Evolutionary conservation across 164 flowering plant species (phyloP).

Genomic region (Platanus orientalis): DNA sequence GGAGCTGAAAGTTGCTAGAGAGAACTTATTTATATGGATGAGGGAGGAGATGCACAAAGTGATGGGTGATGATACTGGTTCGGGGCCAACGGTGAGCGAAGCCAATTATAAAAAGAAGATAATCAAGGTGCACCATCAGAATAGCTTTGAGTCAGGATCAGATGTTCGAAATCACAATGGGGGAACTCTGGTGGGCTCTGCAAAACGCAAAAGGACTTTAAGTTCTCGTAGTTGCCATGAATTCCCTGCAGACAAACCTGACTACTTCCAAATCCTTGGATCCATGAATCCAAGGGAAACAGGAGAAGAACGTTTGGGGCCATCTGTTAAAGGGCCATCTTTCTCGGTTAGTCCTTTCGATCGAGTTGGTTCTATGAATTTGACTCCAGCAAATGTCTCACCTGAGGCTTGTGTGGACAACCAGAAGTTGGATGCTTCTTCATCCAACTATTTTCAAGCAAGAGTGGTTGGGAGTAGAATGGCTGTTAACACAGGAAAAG

Average conservation of each 20-base stretch:
- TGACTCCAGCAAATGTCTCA: conserved; percentile 26
- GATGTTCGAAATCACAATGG: conserved; percentile 15
- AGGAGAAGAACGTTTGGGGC: conserved; percentile 8
- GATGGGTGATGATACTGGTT: conserved; percentile 12
- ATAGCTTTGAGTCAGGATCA: conserved; percentile 11
- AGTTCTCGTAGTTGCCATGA: conserved; percentile 6
- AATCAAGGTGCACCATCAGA: conserved; percentile 13
- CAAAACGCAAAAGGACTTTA: conserved; percentile 11
- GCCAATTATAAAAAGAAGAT: conserved; percentile 4
- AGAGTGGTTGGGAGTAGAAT: conserved; percentile 8
- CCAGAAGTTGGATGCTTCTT: conserved; percentile 11
- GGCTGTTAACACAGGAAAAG: conserved; percentile 3
- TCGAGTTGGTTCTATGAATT: conserved; percentile 23
- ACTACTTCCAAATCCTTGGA: conserved; percentile 7
- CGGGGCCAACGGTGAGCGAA: conserved; percentile 7
- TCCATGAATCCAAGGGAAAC: conserved; percentile 6
- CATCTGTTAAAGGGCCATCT: conserved; percentile 10
- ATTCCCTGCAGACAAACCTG: conserved; percentile 9
- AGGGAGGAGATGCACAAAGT: conserved; percentile 36
- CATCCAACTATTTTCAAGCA: conserved; percentile 15
- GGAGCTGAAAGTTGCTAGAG: conserved; percentile 35
- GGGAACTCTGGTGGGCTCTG: conserved; percentile 1
- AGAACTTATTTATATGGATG: conserved; percentile 31
- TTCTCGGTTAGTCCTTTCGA: conserved; percentile 5
- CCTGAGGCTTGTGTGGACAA: conserved; percentile 13